Evolutionary conservation across 78 protist species (phyloP).

Genomic region (Dictyostelium discoideum): DNA sequence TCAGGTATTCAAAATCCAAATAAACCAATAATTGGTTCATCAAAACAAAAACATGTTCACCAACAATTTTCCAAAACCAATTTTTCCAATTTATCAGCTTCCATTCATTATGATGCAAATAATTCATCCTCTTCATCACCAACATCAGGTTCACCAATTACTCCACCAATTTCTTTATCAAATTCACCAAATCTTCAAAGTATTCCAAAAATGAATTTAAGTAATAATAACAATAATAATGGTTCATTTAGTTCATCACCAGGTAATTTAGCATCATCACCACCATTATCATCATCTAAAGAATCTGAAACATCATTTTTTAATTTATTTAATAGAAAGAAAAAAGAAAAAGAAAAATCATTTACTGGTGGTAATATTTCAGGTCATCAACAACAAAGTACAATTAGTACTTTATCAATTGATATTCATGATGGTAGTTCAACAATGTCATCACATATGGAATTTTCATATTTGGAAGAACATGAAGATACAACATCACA

Average conservation of each 20-base stretch:
- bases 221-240: background rate
- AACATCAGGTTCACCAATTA: slow-evolving; percentile 5
- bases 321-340: background rate
- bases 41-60: background rate
- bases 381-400: background rate
- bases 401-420: background rate
- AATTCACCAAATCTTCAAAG: background rate
- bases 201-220: background rate
- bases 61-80: background rate
- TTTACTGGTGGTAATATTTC: background rate
- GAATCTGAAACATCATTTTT: slow-evolving; percentile 8
- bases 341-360: slow-evolving; percentile 1
- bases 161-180: background rate
- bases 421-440: background rate
- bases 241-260: background rate
- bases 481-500: background rate
- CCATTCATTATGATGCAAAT: background rate
- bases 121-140: background rate
- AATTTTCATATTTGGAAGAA: background rate
- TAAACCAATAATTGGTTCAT: slow-evolving; percentile 3
- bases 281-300: slow-evolving; percentile 23
- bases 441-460: background rate
- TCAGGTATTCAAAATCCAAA: slow-evolving; percentile 5
- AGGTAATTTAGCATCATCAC: background rate
- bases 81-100: slow-evolving; percentile 2